Evolutionary conservation across 2,329 filamentous ascomycete species (phyloP), one percentile per base, ranked within the genome.

Genomic region (Cladosporium sphaerospermum): DNA sequence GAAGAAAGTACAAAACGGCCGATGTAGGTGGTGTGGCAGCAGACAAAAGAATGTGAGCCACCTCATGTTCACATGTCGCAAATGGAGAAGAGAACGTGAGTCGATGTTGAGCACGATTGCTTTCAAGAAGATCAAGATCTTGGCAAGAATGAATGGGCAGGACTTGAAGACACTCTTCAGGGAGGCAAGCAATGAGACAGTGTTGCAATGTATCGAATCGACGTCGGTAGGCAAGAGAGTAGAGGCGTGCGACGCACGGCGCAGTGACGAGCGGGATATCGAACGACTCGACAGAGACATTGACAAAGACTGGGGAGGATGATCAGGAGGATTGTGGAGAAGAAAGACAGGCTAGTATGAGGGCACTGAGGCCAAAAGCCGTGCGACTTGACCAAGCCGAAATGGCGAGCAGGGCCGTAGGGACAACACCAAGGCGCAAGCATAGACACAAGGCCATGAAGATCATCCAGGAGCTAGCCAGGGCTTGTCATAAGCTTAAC

Each of bases 71-170:
- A 11, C 18, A 14, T 50, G 46, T 32, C 34, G 46, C 23, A 50
- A 42, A 16, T 50, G 46, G 46, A 18, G 46, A 50, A 18, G 46
- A 11, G 33, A 50, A 19, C 34, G 34, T 23, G 32, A 34, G 32
- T 11, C 7, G 32, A 34, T 34, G 32, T 11, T 34, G 32, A 7
- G 32, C 11, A 11, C 32, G 7, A 7, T 34, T 11, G 32, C 7
- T 7, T 7, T 11, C 7, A 34, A 34, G 32, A 34, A 34, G 32
- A 34, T 34, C 32, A 34, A 34, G 32, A 34, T 34, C 7, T 34
- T 11, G 32, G 32, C 32, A 11, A 34, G 32, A 34, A 34, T 7
- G 32, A 34, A 34, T 34, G 32, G 11, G 32, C 32, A 34, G 11
- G 32, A 34, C 32, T 11, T 34, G 11, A 7, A 7, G 32, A 11